These are phyloP conservation scores for Nannochloropsis oceanica DNA, from an alignment of 108 stramenopile species.

Conservation along the genomic window DNA sequence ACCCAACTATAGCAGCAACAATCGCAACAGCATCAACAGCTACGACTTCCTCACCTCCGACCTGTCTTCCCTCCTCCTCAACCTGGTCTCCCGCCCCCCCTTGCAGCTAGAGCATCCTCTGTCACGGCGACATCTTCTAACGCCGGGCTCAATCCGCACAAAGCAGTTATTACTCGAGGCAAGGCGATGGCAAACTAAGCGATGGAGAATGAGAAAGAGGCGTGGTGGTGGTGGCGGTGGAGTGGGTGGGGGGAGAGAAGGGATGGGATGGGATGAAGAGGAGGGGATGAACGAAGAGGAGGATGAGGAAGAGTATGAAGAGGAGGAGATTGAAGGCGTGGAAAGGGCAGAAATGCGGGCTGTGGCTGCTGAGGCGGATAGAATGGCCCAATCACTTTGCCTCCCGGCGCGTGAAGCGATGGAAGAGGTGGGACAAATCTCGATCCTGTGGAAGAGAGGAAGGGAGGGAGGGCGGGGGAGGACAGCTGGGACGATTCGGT, in stretches of 20 bases:
- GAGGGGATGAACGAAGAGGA: not conserved
- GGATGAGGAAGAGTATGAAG: not conserved
- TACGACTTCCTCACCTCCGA: not conserved
- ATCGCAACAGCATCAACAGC: not conserved
- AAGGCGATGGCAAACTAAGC: not conserved
- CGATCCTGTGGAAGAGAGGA: not conserved
- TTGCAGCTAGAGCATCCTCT: not conserved
- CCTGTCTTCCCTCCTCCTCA: not conserved
- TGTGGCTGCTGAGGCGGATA: not conserved
- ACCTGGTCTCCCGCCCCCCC: not conserved
- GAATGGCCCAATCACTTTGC: not conserved
- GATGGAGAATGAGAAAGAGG: not conserved
- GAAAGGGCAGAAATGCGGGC: not conserved
- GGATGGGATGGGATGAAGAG: not conserved
- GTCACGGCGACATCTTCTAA: not conserved
- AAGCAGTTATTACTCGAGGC: not conserved
- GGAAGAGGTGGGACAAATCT: not conserved
- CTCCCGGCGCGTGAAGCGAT: not conserved
- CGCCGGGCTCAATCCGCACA: not conserved
- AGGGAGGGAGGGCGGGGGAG: not conserved
- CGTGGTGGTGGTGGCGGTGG: not conserved
- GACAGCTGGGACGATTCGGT: not conserved
- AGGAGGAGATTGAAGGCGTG: not conserved
- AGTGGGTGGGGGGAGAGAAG: not conserved
- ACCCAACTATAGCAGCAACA: not conserved